Base-by-base conservation (phyloP, 352 stramenopile genomes). In the Globisporangium echinulatum region DNA sequence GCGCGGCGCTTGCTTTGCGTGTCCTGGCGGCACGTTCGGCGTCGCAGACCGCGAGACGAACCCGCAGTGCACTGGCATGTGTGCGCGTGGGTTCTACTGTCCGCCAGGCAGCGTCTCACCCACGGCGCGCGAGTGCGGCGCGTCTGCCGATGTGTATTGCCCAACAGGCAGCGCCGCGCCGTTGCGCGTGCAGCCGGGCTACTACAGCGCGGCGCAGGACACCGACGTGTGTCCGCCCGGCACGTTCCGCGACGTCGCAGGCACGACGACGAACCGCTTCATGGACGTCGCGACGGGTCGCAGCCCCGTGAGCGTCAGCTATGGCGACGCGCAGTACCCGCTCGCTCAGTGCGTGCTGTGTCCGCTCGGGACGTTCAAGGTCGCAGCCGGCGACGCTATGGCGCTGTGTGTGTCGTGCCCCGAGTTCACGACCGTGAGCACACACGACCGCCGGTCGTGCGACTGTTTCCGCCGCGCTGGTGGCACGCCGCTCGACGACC, bases 281-380 rank as follows among this genome's bases (percentile, higher is more conserved):
- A 54, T 83, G 48, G 62, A 85, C 42, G 14, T 81, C 2, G 57
- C 76, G 14, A 87, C 78, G 0, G 66, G 69, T 8, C 67, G 63
- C 10, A 85, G 72, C 37, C 68, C 73, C 3, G 50, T 92, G 8
- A 44, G 56, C 42, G 80, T 92, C 36, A 78, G 74, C 62, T 90
- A 90, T 49, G 74, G 82, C 11, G 82, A 88, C 52, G 53, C 58
- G 14, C 63, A 64, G 3, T 92, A 72, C 49, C 78, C 74, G 42
- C 77, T 88, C 14, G 79, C 76, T 0, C 17, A 66, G 39, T 96
- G 87, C 43, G 61, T 80, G 13, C 17, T 61, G 15, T 96, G 85
- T 58, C 85, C 85, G 2, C 38, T 68, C 0, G 80, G 82, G 5
- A 93, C 77, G 0, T 95, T 92, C 67, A 96, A 96, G 58, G 37